These are phyloP conservation scores for Leishmania braziliensis DNA, from an alignment of 208 protist genomes.

Conservation along the genomic window DNA sequence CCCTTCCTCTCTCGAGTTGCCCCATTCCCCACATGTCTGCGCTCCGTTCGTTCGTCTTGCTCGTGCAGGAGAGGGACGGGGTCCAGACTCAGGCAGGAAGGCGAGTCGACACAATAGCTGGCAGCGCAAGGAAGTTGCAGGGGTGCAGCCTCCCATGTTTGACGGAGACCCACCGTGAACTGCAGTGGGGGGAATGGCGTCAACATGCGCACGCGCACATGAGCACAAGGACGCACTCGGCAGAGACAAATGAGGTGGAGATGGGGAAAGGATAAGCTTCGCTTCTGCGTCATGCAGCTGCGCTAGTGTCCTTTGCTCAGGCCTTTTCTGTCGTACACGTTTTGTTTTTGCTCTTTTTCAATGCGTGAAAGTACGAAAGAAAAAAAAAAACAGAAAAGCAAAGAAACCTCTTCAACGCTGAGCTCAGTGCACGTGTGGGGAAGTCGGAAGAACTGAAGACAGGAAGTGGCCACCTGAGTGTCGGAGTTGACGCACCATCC, in stretches of 20 bases:
- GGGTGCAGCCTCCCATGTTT: not conserved
- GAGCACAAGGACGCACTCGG: not conserved
- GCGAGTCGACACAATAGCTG: not conserved
- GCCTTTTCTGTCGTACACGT: conserved; percentile 6
- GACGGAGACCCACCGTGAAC: not conserved
- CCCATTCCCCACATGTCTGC: not conserved
- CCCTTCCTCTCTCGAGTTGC: not conserved
- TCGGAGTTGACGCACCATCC: not conserved
- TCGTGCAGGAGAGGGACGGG: not conserved
- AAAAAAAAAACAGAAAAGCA: conserved; percentile 9
- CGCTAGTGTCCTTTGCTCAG: conserved; percentile 1
- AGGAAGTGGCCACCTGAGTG: not conserved
- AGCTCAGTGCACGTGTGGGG: not conserved
- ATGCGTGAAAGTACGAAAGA: not conserved
- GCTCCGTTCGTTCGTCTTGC: not conserved
- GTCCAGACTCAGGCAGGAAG: not conserved
- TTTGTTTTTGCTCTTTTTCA: not conserved
- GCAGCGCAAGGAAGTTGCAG: not conserved
- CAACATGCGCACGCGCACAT: not conserved
- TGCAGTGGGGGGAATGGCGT: not conserved
- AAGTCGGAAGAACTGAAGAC: not conserved
- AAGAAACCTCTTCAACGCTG: conserved; percentile 8
- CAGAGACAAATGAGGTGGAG: not conserved
- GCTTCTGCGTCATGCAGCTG: not conserved
- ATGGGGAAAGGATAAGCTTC: not conserved